These are phyloP conservation scores for Fallopia convolvulus DNA, from an alignment of 148 eudicot genomes.

Conservation along the genomic window DNA sequence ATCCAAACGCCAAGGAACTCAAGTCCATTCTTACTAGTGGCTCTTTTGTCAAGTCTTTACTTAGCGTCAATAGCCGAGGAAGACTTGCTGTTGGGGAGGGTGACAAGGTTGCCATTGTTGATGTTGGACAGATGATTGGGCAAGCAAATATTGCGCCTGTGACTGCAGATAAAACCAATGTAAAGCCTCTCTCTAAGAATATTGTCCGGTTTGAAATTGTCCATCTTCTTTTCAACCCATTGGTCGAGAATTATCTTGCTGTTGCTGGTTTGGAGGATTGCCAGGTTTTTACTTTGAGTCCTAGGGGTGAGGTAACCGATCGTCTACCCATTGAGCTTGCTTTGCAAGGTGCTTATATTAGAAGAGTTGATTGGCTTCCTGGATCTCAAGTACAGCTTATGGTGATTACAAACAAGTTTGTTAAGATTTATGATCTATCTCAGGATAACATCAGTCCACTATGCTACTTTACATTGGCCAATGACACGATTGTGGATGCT, in stretches of 20 bases:
- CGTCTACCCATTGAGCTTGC: conserved; percentile 97
- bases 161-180: conserved; percentile 97
- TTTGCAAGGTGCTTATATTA: conserved; percentile 96
- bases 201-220: conserved; percentile 97
- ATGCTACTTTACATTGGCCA: conserved; percentile 84
- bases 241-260: conserved; percentile 92
- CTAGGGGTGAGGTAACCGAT: conserved; percentile 97
- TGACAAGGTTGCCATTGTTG: conserved; percentile 96
- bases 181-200: conserved; percentile 91
- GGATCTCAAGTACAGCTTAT: conserved; percentile 98
- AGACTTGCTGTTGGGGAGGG: conserved; percentile 99
- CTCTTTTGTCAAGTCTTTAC: conserved; percentile 87
- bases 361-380: conserved; percentile 93
- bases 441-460: conserved; percentile 95
- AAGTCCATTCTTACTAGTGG: conserved; percentile 84
- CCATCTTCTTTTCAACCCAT: conserved; percentile 76
- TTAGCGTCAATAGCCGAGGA: conserved; percentile 87
- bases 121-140: conserved; percentile 97
- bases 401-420: conserved; percentile 92
- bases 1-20: conserved; percentile 92
- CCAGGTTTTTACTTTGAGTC: conserved; percentile 91
- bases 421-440: conserved; percentile 93
- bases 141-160: conserved; percentile 94
- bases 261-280: conserved; percentile 99
- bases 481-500: conserved; percentile 76